These are phyloP conservation scores for Coniella vitis DNA, from an alignment of 2,329 filamentous ascomycete species.

Conservation along the genomic window DNA sequence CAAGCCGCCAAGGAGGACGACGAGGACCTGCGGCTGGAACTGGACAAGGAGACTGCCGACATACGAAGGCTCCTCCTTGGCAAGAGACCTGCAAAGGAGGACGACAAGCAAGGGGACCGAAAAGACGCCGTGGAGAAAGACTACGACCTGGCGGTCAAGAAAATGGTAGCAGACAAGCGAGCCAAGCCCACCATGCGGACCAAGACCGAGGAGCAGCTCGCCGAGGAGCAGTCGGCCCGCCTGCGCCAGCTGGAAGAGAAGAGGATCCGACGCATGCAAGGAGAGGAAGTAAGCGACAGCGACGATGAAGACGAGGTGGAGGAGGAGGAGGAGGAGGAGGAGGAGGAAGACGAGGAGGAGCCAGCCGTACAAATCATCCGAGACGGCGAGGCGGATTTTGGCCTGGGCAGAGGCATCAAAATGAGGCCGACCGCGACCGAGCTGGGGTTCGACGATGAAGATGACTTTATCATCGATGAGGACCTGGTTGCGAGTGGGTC, in stretches of 20 bases:
- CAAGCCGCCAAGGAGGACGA: slow-evolving; percentile 91
- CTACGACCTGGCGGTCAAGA: slow-evolving; percentile 77
- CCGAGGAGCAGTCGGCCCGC: slow-evolving; percentile 67
- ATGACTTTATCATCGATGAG: slow-evolving; percentile 87
- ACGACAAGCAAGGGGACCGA: slow-evolving; percentile 18
- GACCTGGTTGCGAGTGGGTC: slow-evolving; percentile 80
- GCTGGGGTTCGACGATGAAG: slow-evolving; percentile 81
- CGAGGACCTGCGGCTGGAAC: slow-evolving; percentile 73
- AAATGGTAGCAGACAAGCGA: slow-evolving; percentile 76
- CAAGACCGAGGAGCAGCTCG: slow-evolving; percentile 84
- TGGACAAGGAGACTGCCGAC: slow-evolving; percentile 76
- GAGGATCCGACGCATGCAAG: slow-evolving; percentile 78
- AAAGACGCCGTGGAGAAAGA: slow-evolving; percentile 68
- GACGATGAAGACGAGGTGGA: slow-evolving; percentile 32
- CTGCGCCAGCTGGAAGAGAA: slow-evolving; percentile 78
- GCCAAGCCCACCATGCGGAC: slow-evolving; percentile 81
- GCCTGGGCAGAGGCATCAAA: slow-evolving; percentile 53
- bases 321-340: slow-evolving; percentile 25
- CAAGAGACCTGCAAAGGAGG: slow-evolving; percentile 31
- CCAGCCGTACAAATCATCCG: slow-evolving; percentile 23
- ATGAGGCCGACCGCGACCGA: slow-evolving; percentile 50
- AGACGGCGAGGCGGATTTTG: slow-evolving; percentile 47
- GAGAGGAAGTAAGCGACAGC: slow-evolving; percentile 57
- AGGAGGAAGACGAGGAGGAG: slow-evolving; percentile 25
- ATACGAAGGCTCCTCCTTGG: slow-evolving; percentile 66